Evolutionary conservation across 768 basidiomycete genomes (phyloP), one percentile per base, ranked within the genome.

Genomic region (Clavaria fumosa): DNA sequence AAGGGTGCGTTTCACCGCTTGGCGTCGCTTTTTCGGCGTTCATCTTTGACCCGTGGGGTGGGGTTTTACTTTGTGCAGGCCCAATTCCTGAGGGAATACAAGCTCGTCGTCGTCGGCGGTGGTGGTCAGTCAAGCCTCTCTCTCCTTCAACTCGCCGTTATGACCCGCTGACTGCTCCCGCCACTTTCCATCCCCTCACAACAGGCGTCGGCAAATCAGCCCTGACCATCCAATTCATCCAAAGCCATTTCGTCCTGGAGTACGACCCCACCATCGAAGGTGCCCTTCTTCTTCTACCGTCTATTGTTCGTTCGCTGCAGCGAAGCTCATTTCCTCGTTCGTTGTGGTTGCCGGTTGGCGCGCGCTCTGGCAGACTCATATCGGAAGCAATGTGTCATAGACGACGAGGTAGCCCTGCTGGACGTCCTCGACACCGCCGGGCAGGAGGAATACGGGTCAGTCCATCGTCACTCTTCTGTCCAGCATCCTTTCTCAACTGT

Each of bases 401-500:
- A 97, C 59, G 91, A 93, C n/a, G 88, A 96, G 58, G 86, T 95
- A n/a, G 90, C 90, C 14, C 69, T 95, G 35, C 75, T 95, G 40
- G 91, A 97, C 54, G 91, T 97, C 37, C 73, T 97, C 44, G 91
- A 95, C 62, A 96, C 91, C 11, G 91, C 91, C 37, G 91, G 91
- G 23, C 91, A 96, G 58, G 93, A 97, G 58, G 93, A 97, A 67
- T 97, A 96, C 51, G 86, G 86, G 88, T 89, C 41, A 39, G 80
- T 69, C 9, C 28, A 15, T 31, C 19, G 36, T 42, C 35, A 26
- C 41, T 26, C 26, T 19, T 23, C 26, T 40, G 15, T 43, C 40
- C 40, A 32, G 17, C 33, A 21, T 20, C n/a, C n/a, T n/a, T n/a
- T n/a, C n/a, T n/a, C n/a, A n/a, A n/a, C n/a, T n/a, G n/a, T n/a